Evolutionary conservation across 208 protist species (phyloP), one percentile per base, ranked within the genome.

Genomic region (Crithidia bombi): DNA sequence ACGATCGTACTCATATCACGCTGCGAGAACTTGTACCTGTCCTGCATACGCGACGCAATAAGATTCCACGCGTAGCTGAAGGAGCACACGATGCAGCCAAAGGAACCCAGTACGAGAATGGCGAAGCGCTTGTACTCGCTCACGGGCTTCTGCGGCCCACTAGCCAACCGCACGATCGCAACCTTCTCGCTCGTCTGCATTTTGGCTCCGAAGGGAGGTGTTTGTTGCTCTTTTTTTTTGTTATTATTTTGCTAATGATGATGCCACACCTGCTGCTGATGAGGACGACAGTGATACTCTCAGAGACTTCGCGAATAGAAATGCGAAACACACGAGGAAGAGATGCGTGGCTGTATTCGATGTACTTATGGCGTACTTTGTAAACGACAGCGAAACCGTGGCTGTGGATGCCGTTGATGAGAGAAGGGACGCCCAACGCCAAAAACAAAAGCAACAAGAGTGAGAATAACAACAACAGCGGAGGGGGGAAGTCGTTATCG

Each of bases 1-100:
- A 62, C 72, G 67, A 91, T 91, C 4, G 79, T 84, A 12, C 79
- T 82, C 71, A 88, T 81, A 44, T 86, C 73, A 52, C 73, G 80
- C 49, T 84, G 73, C n/a, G 64, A 74, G 62, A 87, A 83, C 28
- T 75, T 64, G 65, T 84, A 82, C 44, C 74, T 63, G 0, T 41
- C 47, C 64, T 88, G 79, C 36, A 91, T 51, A 23, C 26, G 38
- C 9, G 69, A 57, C 54, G 66, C 66, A 61, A 83, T 75, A 5
- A 91, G 58, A 54, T 86, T 91, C 61, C 78, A 88, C 19, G 79
- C 73, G 58, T 85, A 90, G 39, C 72, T 64, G 26, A 75, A 69
- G 30, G 80, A 86, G 51, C 75, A 65, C 30, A 57, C 68, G 33
- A 87, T 57, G 57, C 72, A 81, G 63, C 64, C 80, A 25, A 90